Base-by-base conservation (phyloP, 2,329 filamentous ascomycete genomes). In the Beauveria sp. region DNA sequence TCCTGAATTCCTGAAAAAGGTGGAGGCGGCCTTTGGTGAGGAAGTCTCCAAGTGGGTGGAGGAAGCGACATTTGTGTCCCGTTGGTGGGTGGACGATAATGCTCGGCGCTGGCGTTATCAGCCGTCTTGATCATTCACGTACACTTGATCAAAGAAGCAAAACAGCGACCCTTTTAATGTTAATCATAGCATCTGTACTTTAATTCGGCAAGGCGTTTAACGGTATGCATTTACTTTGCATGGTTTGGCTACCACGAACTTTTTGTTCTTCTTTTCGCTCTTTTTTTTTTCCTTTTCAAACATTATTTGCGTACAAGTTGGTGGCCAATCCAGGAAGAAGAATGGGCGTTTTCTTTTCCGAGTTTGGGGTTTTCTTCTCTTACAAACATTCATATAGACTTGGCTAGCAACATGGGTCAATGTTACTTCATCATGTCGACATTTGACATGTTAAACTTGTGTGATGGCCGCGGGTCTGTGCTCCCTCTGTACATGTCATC, bases 1-100 rank as follows among this genome's bases (percentile, higher is more conserved):
- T 30, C 40, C 49, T 3, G 26, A 50, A 5, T 66, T 68, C 20
- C 46, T 65, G 30, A 38, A 58, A 2, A 64, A 61, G 5, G 65
- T 72, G 1, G 59, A 67, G 30, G 16, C 45, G 2, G 53, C 66
- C n/a, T 64, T 68, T 22, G 71, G 71, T 3, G 50, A 63, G 4
- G 70, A 70, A 3, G 66, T 67, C 2, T 67, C 71, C 4, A 65
- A 66, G n/a, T 73, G 71, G 72, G 68, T 66, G 1, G 70, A 68
- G 57, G 54, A 65, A 50, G 67, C 65, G 26, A 62, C 67, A 1
- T 68, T 68, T 62, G 61, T 67, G 5, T 60, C 62, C 2, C 55
- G 64, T 3, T 68, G 66, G 66, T 68, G 65, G 65, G 64, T 68
- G 45, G 63, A 68, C 22, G 66, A 68, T 16, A 69, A 68, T 46